phyloP scores from a whole-genome alignment of 495 filamentous ascomycete species.

The Tuber borchii region DNA sequence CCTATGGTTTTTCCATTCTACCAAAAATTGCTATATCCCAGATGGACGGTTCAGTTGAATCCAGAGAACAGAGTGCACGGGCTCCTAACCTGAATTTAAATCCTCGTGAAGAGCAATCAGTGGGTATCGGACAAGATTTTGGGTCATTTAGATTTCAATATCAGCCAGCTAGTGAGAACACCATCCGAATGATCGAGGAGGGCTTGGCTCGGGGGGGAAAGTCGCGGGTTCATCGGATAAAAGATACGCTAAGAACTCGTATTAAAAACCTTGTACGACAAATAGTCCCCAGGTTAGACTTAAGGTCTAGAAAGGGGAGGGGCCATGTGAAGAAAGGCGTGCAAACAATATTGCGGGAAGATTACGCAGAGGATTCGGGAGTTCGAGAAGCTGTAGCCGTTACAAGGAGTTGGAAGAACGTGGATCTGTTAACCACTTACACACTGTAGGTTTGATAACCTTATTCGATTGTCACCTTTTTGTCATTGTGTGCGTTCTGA shows the following conservation, averaged over 20 bases:
- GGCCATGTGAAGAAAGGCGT: background rate
- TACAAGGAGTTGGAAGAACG: slow-evolving; percentile 25
- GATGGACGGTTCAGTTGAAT: background rate
- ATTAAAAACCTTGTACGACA: background rate
- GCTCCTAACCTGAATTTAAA: background rate
- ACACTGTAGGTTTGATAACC: slow-evolving; percentile 15
- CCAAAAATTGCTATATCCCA: background rate
- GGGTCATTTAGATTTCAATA: background rate
- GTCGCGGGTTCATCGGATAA: background rate
- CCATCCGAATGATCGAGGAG: background rate
- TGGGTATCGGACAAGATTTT: background rate
- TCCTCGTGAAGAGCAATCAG: background rate
- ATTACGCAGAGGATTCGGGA: slow-evolving; percentile 28
- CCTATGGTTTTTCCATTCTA: background rate
- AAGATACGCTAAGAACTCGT: background rate
- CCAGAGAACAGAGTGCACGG: background rate
- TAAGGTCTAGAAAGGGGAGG: background rate
- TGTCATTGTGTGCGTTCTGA: background rate
- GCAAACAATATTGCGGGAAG: background rate
- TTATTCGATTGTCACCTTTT: background rate
- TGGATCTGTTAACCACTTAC: slow-evolving; percentile 23
- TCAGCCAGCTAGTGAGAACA: background rate
- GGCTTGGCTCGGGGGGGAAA: background rate
- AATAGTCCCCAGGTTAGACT: background rate
- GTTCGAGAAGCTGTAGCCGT: slow-evolving; percentile 27